Conservation (phyloP, 2,329 filamentous ascomycete species). For the Lecanoromycetidae sp. region DNA sequence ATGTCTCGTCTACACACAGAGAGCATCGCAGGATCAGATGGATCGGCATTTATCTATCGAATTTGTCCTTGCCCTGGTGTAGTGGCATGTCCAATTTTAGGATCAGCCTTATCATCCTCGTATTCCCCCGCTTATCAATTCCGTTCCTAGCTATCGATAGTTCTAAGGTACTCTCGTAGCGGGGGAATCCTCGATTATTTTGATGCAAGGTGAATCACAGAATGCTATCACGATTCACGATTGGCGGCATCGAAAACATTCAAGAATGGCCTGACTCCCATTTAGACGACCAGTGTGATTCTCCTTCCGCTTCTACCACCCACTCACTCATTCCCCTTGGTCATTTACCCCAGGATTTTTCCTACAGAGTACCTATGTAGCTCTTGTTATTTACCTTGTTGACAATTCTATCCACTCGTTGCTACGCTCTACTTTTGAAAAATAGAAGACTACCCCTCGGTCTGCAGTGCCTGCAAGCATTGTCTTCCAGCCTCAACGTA, state of each 20-base stretch:
- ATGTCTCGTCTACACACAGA: too few species aligned
- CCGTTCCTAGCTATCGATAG: neutral
- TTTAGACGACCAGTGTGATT: neutral
- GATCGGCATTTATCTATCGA: neutral
- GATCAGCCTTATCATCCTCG: neutral
- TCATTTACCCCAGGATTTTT: neutral
- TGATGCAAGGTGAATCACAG: constrained; percentile 1
- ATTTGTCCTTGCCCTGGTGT: neutral
- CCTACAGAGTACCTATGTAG: neutral
- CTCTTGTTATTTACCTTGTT: neutral
- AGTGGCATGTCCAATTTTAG: neutral
- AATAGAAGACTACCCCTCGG: too few species aligned
- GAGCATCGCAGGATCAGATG: neutral
- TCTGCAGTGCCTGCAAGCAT: too few species aligned
- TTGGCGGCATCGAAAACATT: neutral
- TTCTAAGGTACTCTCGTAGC: neutral
- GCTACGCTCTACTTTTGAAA: too few species aligned
- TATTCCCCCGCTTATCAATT: neutral
- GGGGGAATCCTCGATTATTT: neutral
- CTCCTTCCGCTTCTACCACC: neutral
- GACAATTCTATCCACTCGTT: neutral
- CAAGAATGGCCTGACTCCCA: neutral
- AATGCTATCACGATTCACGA: too few species aligned
- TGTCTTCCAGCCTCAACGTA: too few species aligned
- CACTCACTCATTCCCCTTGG: neutral